These are phyloP conservation scores for Chernovozyma sophiae-reginae DNA, from an alignment of 1,139 yeast species.

Conservation along the genomic window DNA sequence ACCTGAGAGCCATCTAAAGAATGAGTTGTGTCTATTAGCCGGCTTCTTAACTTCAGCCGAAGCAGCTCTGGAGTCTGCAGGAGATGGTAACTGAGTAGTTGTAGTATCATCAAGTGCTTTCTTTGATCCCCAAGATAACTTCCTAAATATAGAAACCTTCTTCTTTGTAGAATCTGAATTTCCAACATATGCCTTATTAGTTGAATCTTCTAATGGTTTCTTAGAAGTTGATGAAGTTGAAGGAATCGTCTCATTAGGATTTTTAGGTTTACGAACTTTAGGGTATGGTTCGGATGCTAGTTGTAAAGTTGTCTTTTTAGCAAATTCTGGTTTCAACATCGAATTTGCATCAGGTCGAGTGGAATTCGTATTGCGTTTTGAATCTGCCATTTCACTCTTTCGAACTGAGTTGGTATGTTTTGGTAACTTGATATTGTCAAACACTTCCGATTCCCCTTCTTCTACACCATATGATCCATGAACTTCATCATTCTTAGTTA, in stretches of 20 bases:
- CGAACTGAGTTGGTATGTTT: conserved; percentile 16
- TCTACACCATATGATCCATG: conserved; percentile 12
- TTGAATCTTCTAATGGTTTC: conserved; percentile 32
- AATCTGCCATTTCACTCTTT: conserved; percentile 9
- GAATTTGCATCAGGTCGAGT: conserved; percentile 24
- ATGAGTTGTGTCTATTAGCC: conserved; percentile 22
- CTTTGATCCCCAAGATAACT: conserved; percentile 55
- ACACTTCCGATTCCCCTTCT: conserved; percentile 27
- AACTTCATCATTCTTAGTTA: conserved; percentile 27
- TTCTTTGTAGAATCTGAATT: conserved; percentile 19
- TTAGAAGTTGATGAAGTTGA: conserved; percentile 18
- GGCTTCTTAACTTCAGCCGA: conserved; percentile 31
- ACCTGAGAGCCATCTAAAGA: conserved; percentile 44
- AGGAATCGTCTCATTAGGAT: conserved; percentile 13
- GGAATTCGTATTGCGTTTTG: conserved; percentile 7
- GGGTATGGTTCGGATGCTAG: conserved; percentile 23
- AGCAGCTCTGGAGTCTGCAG: conserved; percentile 30
- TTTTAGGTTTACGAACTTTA: conserved; percentile 21
- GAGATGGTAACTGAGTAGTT: conserved; percentile 34
- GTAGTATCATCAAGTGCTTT: conserved; percentile 24
- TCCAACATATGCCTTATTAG: conserved; percentile 16
- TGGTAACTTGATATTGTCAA: conserved; percentile 45
- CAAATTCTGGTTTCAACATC: conserved; percentile 34
- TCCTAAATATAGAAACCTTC: conserved; percentile 55
- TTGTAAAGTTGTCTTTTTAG: conserved; percentile 7